Evolutionary conservation across 2,329 filamentous ascomycete genomes (phyloP), one percentile per base, ranked within the genome.

Genomic region (Aureobasidium pullulans): DNA sequence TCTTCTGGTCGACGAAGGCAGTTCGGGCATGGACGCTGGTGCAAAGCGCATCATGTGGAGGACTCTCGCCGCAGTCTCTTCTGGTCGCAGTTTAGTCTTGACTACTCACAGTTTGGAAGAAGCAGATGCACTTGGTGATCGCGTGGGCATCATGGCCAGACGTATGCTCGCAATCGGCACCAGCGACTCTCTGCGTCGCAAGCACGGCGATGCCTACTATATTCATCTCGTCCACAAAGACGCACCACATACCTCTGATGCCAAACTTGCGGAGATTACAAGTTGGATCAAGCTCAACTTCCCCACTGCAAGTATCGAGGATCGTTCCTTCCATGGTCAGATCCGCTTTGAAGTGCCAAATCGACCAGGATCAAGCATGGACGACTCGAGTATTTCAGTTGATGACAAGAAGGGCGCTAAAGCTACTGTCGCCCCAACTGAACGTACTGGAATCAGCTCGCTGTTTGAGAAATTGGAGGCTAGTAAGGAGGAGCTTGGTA

Each of bases 81-180:
- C 84, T 0, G 90, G 90, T 0, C 83, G 92, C n/a, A 89, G 87
- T 0, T 83, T 96, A 15, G 79, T 97, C 1, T 81, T 97, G 16
- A 96, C 93, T 0, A 96, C 93, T 0, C 93, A 97, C 72, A 89
- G 84, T 50, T 96, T 96, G 91, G 92, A 96, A 71, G 93, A 96
- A 74, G 93, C 92, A 0, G 90, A 96, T 68, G 91, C 91, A 0
- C 79, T 97, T 2, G 92, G 92, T 0, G 85, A 84, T 32, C 82
- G 90, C 1, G 90, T 88, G 0, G 93, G 90, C 11, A 96, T 97
- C 65, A 84, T 97, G 74, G 89, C 91, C 8, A 82, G 84, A 65
- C 81, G 85, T 34, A 95, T 96, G 90, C 79, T 96, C 23, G 92
- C 91, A 0, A 79, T 94, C 8, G 92, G 92, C 4, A 88, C 86